Conservation (phyloP, 2,329 filamentous ascomycete genomes). For the Lizonia empirigonia region DNA sequence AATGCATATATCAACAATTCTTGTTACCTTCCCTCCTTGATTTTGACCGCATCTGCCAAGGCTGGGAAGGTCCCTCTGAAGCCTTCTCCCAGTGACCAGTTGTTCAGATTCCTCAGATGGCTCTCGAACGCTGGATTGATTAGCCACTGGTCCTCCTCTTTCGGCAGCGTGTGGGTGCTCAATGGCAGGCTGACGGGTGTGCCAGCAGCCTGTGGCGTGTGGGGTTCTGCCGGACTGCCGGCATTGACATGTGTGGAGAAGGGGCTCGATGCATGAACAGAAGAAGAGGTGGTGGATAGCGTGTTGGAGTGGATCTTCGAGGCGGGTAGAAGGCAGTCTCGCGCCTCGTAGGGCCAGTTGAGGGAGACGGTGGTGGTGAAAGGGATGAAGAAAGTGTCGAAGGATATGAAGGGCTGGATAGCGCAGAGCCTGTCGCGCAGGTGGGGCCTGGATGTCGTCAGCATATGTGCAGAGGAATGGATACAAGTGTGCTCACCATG, state of each 20-base stretch:
- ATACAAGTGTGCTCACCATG: constrained; percentile 69
- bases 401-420: constrained; percentile 63
- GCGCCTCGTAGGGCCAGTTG: constrained; percentile 83
- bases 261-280: constrained; percentile 32
- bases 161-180: constrained; percentile 20
- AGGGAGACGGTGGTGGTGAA: constrained; percentile 77
- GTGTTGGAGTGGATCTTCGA: constrained; percentile 30
- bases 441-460: constrained; percentile 56
- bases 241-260: constrained; percentile 40
- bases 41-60: constrained; percentile 48
- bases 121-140: constrained; percentile 88
- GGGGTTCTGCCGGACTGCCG: constrained; percentile 33
- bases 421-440: constrained; percentile 72
- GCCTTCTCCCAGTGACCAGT: constrained; percentile 77
- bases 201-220: constrained; percentile 30
- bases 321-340: constrained; percentile 67
- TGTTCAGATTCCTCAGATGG: constrained; percentile 74
- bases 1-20: background rate
- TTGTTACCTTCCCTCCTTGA: constrained; percentile 35
- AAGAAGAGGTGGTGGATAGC: constrained; percentile 32
- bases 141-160: constrained; percentile 65
- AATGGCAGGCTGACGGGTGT: constrained; percentile 23
- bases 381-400: constrained; percentile 83
- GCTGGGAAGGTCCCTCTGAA: constrained; percentile 71
- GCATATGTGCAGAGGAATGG: background rate